Percentiles rank a stretch among this genome's conserved stretches.
Conservation (phyloP, 129 eudicot species). For the Arctium lappa region DNA sequence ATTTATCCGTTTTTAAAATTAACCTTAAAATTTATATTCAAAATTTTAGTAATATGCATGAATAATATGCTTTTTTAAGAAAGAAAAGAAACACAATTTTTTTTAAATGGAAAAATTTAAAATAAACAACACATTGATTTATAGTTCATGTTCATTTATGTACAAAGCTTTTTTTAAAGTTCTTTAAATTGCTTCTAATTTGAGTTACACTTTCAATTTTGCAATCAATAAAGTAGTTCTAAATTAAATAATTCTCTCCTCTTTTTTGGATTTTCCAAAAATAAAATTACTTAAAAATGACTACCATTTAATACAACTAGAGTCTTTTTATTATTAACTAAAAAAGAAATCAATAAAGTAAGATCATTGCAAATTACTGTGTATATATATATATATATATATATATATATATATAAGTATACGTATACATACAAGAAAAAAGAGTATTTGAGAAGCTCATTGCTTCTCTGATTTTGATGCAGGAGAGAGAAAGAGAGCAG, state of each 20-base stretch:
- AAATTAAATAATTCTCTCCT: not conserved
- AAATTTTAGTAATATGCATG: not conserved
- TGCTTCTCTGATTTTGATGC: constrained; percentile 87
- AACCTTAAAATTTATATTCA: not conserved
- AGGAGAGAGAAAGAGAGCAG: constrained; percentile 31
- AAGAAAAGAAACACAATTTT: not conserved
- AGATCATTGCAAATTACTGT: constrained; percentile 17
- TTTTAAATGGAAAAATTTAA: not conserved
- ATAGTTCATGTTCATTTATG: not conserved
- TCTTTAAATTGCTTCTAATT: constrained; percentile 21
- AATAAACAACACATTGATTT: not conserved
- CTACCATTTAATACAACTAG: constrained; percentile 5
- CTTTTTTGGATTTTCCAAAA: constrained; percentile 7
- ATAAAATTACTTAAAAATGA: not conserved
- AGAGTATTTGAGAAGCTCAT: constrained; percentile 65
- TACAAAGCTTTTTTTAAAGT: constrained; percentile 1
- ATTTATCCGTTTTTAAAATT: no score
- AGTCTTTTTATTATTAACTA: constrained; percentile 14
- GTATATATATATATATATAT: not conserved
- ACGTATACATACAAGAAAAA: not conserved
- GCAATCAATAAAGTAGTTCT: constrained; percentile 16
- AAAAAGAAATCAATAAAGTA: constrained; percentile 1
- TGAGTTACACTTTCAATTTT: constrained; percentile 2
- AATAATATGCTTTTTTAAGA: not conserved
- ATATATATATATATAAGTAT: not conserved